These are phyloP conservation scores for Paradendryphiella salina DNA, from an alignment of 2,329 filamentous ascomycete genomes.

Conservation along the genomic window DNA sequence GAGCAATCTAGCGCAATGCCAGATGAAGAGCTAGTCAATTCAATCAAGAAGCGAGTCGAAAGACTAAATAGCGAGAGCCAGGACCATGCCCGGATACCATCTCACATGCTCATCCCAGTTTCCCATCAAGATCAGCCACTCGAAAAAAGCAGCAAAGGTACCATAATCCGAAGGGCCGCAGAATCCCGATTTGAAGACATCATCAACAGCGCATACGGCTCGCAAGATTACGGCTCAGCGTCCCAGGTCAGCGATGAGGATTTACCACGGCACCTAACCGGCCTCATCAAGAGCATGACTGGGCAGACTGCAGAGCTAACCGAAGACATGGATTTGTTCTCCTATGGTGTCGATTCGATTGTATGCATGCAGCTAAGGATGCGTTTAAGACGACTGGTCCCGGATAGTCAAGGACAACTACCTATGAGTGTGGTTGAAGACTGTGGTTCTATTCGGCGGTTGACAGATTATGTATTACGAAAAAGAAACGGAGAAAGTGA, in stretches of 20 bases:
- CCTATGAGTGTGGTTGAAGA: conserved; percentile 65
- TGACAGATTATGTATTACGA: conserved; percentile 47
- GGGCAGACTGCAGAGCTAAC: conserved; percentile 28
- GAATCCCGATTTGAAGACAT: conserved; percentile 54
- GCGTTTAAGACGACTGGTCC: conserved; percentile 44
- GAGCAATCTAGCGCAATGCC: conserved; percentile 26
- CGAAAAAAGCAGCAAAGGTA: conserved; percentile 67
- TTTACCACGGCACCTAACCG: conserved; percentile 25
- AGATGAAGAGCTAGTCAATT: conserved; percentile 48
- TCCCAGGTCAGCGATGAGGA: conserved; percentile 34
- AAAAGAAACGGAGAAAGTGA: conserved; percentile 46
- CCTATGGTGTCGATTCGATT: conserved; percentile 64
- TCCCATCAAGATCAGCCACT: conserved; percentile 44
- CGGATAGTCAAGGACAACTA: conserved; percentile 43
- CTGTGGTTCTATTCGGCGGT: conserved; percentile 56
- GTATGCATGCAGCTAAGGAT: conserved; percentile 58
- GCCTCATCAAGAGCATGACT: conserved; percentile 28
- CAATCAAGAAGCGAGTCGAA: conserved; percentile 52
- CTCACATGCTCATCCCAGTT: conserved; percentile 57
- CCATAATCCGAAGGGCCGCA: conserved; percentile 57
- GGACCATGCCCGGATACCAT: conserved; percentile 56
- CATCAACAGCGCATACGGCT: conserved; percentile 55
- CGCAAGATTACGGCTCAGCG: conserved; percentile 19
- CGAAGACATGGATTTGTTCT: conserved; percentile 58
- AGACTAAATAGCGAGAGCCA: conserved; percentile 56